These are phyloP conservation scores for Lachancea sp. DNA, from an alignment of 805 yeast genomes.

Conservation along the genomic window DNA sequence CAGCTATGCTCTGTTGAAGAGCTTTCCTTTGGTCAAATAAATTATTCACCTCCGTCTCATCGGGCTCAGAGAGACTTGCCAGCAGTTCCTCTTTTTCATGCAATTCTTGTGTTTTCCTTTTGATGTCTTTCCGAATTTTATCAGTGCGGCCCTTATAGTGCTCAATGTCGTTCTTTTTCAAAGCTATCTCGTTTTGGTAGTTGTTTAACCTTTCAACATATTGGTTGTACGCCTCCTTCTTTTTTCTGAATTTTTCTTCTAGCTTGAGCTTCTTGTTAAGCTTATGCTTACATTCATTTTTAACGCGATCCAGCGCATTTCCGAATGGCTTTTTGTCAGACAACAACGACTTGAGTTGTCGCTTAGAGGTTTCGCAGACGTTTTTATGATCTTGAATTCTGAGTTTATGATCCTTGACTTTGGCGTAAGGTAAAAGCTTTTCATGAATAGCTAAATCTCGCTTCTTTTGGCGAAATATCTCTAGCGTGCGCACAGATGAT, in stretches of 20 bases:
- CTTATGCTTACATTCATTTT: constrained; percentile 18
- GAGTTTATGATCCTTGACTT: constrained; percentile 36
- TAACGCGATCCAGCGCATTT: constrained; percentile 24
- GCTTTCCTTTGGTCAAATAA: constrained; percentile 19
- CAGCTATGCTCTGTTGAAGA: constrained; percentile 16
- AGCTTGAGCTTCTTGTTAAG: constrained; percentile 30
- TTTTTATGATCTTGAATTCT: constrained; percentile 25
- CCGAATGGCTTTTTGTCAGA: constrained; percentile 25
- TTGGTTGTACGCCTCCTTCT: constrained; percentile 5
- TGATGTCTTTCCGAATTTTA: constrained; percentile 15
- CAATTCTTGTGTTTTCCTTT: constrained; percentile 12
- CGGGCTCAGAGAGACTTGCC: constrained; percentile 13
- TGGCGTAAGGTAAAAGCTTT: constrained; percentile 44
- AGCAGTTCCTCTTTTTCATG: neutral
- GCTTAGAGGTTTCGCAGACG: constrained; percentile 25
- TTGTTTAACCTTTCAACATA: constrained; percentile 15
- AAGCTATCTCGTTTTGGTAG: constrained; percentile 14
- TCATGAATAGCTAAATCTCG: constrained; percentile 42
- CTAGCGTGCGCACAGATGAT: constrained; percentile 43
- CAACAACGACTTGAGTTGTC: constrained; percentile 21
- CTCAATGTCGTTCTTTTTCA: constrained; percentile 14
- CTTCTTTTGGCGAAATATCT: constrained; percentile 43
- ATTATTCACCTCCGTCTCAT: constrained; percentile 13
- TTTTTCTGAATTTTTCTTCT: constrained; percentile 10
- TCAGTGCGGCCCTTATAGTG: constrained; percentile 19